Conservation (phyloP, 192 early-diverging fungal genomes). For the Funneliformis mosseae region DNA sequence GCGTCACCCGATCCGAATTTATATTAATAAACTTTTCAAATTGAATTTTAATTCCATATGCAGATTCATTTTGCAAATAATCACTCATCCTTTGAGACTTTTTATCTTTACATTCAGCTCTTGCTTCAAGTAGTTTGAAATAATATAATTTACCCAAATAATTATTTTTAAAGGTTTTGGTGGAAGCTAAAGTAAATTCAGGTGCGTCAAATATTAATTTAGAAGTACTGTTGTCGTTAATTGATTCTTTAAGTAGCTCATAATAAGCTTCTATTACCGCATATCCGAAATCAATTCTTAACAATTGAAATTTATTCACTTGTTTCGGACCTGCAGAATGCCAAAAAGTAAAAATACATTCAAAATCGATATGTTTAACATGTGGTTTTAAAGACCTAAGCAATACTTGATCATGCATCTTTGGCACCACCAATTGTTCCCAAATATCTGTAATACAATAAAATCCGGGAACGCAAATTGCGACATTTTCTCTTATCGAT, state of each 20-base stretch:
- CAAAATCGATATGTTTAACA: slow-evolving; percentile 1
- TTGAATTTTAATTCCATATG: background rate
- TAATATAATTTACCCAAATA: slow-evolving; percentile 38
- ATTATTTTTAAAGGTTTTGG: background rate
- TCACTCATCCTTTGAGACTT: slow-evolving; percentile 18
- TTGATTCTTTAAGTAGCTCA: background rate
- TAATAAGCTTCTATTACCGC: slow-evolving; percentile 17
- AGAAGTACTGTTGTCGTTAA: background rate
- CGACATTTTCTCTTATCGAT: slow-evolving; percentile 33
- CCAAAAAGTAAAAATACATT: background rate
- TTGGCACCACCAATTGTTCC: slow-evolving; percentile 2
- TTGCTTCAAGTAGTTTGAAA: slow-evolving; percentile 36
- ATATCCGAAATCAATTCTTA: background rate
- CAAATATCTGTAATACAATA: slow-evolving; percentile 28
- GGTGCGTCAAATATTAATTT: slow-evolving; percentile 27
- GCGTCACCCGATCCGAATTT: background rate
- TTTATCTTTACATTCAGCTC: slow-evolving; percentile 3
- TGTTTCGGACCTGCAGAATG: background rate
- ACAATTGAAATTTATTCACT: background rate
- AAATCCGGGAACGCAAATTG: slow-evolving; percentile 33
- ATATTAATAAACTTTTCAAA: slow-evolving; percentile 7
- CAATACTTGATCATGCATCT: background rate
- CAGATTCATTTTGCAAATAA: background rate
- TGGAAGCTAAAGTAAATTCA: slow-evolving; percentile 7
- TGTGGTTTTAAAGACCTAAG: background rate